phyloP scores from a whole-genome alignment of 2,329 filamentous ascomycete species.

The Paramyrothecium sp. region DNA sequence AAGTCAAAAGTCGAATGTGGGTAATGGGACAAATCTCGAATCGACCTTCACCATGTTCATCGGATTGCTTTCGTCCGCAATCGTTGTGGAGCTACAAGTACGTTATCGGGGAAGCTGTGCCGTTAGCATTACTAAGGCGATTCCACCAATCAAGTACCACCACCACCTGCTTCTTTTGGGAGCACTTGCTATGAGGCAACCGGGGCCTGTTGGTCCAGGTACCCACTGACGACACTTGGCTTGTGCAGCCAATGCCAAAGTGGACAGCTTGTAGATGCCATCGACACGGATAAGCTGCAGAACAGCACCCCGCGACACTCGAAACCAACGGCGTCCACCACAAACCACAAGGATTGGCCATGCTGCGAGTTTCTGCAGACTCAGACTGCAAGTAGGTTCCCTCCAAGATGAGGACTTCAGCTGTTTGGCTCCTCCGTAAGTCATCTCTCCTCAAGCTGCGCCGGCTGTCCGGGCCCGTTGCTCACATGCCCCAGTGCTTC shows the following conservation, averaged over 20 bases:
- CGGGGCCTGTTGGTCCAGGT: constrained; percentile 1
- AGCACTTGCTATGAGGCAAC: background rate
- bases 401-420: constrained; percentile 38
- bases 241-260: constrained; percentile 11
- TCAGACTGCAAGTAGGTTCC: constrained; percentile 29
- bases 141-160: no score
- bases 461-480: constrained; percentile 8
- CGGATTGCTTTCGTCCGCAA: no score
- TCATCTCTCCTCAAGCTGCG: constrained; percentile 6
- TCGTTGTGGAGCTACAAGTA: no score
- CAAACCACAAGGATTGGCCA: constrained; percentile 14
- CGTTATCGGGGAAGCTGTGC: no score
- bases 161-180: no score
- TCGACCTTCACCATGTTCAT: background rate
- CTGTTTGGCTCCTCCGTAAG: constrained; percentile 43
- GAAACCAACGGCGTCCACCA: constrained; percentile 11
- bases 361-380: constrained; percentile 20
- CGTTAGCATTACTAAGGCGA: no score
- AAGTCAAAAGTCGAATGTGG: no score
- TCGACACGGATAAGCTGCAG: constrained; percentile 5
- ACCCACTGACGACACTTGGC: constrained; percentile 1
- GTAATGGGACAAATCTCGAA: background rate
- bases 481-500: constrained; percentile 39
- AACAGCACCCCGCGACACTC: constrained; percentile 13
- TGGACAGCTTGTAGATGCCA: constrained; percentile 25